Conservation (phyloP, 108 stramenopile genomes). For the Pseudonitzschia multistriata region DNA sequence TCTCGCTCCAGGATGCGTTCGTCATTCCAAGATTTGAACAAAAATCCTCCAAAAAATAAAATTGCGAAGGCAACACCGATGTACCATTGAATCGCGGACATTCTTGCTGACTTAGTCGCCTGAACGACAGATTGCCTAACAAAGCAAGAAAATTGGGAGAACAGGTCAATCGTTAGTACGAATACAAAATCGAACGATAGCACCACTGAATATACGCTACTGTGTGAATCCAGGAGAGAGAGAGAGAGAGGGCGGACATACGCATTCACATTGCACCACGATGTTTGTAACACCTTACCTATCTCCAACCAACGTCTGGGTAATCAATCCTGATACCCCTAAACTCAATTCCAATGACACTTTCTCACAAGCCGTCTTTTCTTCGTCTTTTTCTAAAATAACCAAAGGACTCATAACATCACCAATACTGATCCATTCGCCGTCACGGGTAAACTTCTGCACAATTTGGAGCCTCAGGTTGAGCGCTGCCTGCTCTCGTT, state of each 20-base stretch:
- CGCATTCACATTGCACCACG: background rate
- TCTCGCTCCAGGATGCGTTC: conserved; percentile 74
- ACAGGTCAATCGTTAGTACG: background rate
- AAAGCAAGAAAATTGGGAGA: background rate
- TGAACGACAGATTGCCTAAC: conserved; percentile 78
- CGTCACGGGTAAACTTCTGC: conserved; percentile 71
- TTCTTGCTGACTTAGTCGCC: conserved; percentile 70
- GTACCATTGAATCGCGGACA: conserved; percentile 59
- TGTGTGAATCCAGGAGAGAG: background rate
- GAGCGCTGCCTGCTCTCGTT: conserved; percentile 77
- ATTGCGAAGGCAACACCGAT: conserved; percentile 57
- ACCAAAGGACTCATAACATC: conserved; percentile 64
- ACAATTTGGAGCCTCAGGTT: conserved; percentile 61
- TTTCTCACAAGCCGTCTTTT: conserved; percentile 65
- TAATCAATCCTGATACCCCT: conserved; percentile 61
- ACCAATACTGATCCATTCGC: conserved; percentile 68
- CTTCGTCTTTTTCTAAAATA: conserved; percentile 51
- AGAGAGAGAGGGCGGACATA: background rate
- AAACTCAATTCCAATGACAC: conserved; percentile 69
- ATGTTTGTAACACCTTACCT: conserved; percentile 35
- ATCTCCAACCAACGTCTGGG: conserved; percentile 51
- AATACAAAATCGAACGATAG: background rate
- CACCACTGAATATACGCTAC: background rate
- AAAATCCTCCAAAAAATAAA: conserved; percentile 77
- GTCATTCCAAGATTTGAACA: conserved; percentile 79